Evolutionary conservation across 306 rosid species (phyloP).

Genomic region (Parietaria judaica): DNA sequence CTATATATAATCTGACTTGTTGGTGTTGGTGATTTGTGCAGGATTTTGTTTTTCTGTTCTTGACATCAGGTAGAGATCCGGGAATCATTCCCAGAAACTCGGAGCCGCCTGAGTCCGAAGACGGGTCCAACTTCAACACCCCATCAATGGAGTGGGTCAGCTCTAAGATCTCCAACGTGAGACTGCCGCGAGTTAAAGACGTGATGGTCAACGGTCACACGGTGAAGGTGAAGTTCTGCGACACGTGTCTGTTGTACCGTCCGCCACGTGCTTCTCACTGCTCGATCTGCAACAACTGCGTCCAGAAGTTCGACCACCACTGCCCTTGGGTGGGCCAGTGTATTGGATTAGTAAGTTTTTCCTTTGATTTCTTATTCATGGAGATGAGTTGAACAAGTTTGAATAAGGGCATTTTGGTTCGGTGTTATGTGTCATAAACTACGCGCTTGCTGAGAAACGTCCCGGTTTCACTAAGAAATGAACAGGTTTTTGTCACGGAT

Average conservation of each 20-base stretch:
- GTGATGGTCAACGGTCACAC: conserved; percentile 53
- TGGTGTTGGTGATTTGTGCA: conserved; percentile 32
- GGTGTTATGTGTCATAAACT: too few relatives aligned
- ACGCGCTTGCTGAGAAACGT: too few relatives aligned
- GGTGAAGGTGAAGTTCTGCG: conserved; percentile 81
- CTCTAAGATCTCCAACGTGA: conserved; percentile 33
- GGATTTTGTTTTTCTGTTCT: conserved; percentile 68
- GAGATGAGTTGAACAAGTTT: too few relatives aligned
- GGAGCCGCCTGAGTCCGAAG: conserved; percentile 50
- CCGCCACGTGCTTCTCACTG: conserved; percentile 96
- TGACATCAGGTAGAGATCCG: conserved; percentile 91
- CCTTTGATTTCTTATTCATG: not conserved
- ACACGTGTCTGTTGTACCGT: conserved; percentile 80
- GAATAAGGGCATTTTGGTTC: too few relatives aligned
- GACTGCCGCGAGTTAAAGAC: conserved; percentile 66
- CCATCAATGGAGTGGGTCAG: conserved; percentile 61
- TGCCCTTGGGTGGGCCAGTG: conserved; percentile 99
- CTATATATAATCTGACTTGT: conserved; percentile 10
- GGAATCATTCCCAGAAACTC: conserved; percentile 81
- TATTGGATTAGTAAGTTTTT: conserved; percentile 65
- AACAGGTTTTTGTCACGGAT: too few relatives aligned
- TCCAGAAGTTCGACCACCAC: conserved; percentile 91
- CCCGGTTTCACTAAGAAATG: too few relatives aligned
- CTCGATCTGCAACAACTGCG: conserved; percentile 89
- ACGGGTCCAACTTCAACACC: conserved; percentile 21